Base-by-base conservation (phyloP, 768 basidiomycete species). In the Termitomyces sp. region DNA sequence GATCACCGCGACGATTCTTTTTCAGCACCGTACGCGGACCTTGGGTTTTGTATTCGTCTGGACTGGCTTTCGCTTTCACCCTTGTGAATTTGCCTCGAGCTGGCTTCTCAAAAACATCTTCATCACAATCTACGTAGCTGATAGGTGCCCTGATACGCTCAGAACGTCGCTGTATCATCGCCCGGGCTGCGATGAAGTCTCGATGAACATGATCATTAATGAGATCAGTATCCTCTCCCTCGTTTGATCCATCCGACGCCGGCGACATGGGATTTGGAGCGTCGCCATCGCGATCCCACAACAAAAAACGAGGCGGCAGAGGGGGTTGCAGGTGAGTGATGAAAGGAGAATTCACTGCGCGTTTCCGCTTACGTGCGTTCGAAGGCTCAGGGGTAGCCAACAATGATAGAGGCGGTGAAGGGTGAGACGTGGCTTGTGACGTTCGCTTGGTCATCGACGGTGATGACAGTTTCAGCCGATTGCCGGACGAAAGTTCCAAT, bases 101-200 rank as follows among this genome's bases (percentile, higher is more conserved):
- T 22, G 24, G 42, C 33, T 22, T 33, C 18, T 58, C 51, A 14
- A 42, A 33, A 26, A 43, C 36, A 32, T 48, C 58, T 14, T 46
- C 58, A 24, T 58, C 58, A 24, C 52, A 54, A 36, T 28, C 58
- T 4, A 30, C 58, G 8, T 58, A 58, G 24, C 46, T 58, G 30
- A 58, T 42, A 5, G 28, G 18, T 24, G 38, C 28, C 46, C 32
- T 58, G 36, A 22, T 28, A 5, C 58, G 58, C 14, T 26, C 44
- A 16, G 58, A 58, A 20, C 53, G 44, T 30, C 58, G 58, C 22
- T 48, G 52, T 6, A 32, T 18, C 51, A 53, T 35, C 5, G 52
- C 35, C 10, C 33, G 33, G 20, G 44, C 52, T 4, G 53, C 28
- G 14, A 47, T 32, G 12, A 54, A 58, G 9, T 58, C 57, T 10